Evolutionary conservation across 306 rosid species (phyloP).

Genomic region (Phaseolus lunatus): DNA sequence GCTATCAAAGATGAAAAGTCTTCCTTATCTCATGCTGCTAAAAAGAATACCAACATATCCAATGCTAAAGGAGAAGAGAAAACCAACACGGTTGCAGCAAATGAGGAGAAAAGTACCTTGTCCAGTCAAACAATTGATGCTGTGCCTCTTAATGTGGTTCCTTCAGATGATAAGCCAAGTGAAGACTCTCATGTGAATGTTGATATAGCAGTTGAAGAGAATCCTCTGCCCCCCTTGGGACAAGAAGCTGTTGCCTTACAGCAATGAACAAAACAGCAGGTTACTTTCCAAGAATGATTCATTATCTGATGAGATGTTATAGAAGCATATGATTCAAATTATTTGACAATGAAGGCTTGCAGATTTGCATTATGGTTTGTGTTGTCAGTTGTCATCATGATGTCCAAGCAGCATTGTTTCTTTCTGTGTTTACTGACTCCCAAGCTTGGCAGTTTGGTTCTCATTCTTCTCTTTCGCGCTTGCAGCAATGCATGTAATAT

Average conservation of each 20-base stretch:
- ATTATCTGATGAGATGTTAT: slow-evolving; percentile 54
- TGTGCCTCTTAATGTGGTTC: slow-evolving; percentile 49
- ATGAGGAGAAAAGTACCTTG: slow-evolving; percentile 38
- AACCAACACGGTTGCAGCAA: slow-evolving; percentile 17
- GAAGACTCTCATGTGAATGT: slow-evolving; percentile 57
- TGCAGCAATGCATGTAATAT: slow-evolving; percentile 75
- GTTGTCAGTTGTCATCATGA: slow-evolving; percentile 47
- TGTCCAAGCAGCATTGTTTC: slow-evolving; percentile 70
- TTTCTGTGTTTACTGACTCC: slow-evolving; percentile 53
- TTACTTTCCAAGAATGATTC: slow-evolving; percentile 44
- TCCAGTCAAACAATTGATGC: slow-evolving; percentile 36
- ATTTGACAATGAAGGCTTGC: slow-evolving; percentile 63
- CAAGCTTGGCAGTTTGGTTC: slow-evolving; percentile 65
- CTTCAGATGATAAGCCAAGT: slow-evolving; percentile 47
- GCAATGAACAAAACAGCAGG: slow-evolving; percentile 52
- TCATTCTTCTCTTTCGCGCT: slow-evolving; percentile 56
- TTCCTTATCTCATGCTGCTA: slow-evolving; percentile 40
- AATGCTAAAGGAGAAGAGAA: slow-evolving; percentile 48
- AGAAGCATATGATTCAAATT: slow-evolving; percentile 61
- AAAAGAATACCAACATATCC: slow-evolving; percentile 46
- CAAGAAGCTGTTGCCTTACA: slow-evolving; percentile 49
- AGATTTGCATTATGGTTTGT: slow-evolving; percentile 66
- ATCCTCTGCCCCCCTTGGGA: slow-evolving; percentile 49
- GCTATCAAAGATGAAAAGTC: slow-evolving; percentile 49
- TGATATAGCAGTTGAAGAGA: slow-evolving; percentile 61